Percentiles rank a stretch among this genome's conserved stretches.
Conservation (phyloP, 768 basidiomycete genomes). For the Termitomyces sp. region DNA sequence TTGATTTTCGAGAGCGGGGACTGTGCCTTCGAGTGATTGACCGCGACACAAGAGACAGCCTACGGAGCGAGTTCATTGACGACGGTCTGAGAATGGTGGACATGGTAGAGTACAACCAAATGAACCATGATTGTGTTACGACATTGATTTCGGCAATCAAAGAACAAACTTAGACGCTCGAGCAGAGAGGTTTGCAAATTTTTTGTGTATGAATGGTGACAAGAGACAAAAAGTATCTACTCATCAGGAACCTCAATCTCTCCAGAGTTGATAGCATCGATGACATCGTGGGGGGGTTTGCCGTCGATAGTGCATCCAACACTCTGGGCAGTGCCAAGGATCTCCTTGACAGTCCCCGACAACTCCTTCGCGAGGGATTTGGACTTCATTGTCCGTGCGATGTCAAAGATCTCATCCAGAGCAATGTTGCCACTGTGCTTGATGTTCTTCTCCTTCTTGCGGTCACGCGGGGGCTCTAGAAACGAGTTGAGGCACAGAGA, state of each 20-base stretch:
- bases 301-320: constrained; percentile 97
- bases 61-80: not conserved
- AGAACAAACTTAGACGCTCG: not conserved
- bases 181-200: constrained; percentile 12
- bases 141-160: not conserved
- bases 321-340: constrained; percentile 95
- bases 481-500: constrained; percentile 1
- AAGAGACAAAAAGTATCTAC: constrained; percentile 40
- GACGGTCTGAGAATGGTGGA: not conserved
- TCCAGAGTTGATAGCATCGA: constrained; percentile 80
- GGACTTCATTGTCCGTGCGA: constrained; percentile 92
- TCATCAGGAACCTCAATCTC: constrained; percentile 85
- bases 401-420: constrained; percentile 90
- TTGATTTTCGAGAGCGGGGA: not conserved
- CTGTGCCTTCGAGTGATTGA: not conserved
- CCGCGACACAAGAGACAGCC: not conserved
- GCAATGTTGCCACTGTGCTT: constrained; percentile 95
- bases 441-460: constrained; percentile 99
- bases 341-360: constrained; percentile 91
- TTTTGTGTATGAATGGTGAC: constrained; percentile 16
- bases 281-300: constrained; percentile 86
- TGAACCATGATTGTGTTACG: not conserved
- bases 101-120: not conserved
- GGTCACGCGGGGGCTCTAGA: constrained; percentile 94
- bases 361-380: constrained; percentile 94